phyloP scores from a whole-genome alignment of 148 eudicot genomes.

The Rhododendron simsii region DNA sequence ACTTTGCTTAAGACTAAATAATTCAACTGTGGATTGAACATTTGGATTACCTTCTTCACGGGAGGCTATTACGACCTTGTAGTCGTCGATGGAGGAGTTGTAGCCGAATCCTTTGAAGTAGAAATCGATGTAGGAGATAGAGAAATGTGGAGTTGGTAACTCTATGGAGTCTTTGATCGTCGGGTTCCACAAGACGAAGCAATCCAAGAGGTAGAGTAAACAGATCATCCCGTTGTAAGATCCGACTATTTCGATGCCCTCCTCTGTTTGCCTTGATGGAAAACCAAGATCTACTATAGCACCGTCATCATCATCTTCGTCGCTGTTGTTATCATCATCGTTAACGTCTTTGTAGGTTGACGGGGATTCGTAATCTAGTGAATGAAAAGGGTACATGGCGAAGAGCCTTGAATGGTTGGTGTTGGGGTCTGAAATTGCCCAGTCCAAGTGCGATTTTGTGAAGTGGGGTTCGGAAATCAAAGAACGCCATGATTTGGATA shows the following conservation, averaged over 20 bases:
- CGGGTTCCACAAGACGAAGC: slow-evolving; percentile 6
- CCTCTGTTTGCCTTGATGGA: not conserved
- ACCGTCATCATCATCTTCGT: too few species aligned
- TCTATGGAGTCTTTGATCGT: not conserved
- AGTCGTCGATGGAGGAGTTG: not conserved
- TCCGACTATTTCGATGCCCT: not conserved
- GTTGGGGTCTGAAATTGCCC: not conserved
- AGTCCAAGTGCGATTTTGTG: not conserved
- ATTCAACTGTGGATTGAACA: not conserved
- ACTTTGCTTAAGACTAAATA: not conserved
- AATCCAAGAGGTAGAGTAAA: not conserved
- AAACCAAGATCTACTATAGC: not conserved
- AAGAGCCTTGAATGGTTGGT: not conserved
- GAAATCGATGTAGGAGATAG: not conserved
- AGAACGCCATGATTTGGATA: not conserved
- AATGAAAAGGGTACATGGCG: not conserved
- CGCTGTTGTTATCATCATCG: not conserved
- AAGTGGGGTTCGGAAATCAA: not conserved
- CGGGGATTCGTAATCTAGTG: not conserved
- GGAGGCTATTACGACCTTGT: not conserved
- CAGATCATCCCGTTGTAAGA: slow-evolving; percentile 14
- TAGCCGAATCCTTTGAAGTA: slow-evolving; percentile 6
- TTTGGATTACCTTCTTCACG: not conserved
- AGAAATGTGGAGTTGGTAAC: not conserved
- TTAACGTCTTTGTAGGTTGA: not conserved